These are phyloP conservation scores for Tetrahymena thermophila DNA, from an alignment of 73 alveolate species.

Conservation along the genomic window DNA sequence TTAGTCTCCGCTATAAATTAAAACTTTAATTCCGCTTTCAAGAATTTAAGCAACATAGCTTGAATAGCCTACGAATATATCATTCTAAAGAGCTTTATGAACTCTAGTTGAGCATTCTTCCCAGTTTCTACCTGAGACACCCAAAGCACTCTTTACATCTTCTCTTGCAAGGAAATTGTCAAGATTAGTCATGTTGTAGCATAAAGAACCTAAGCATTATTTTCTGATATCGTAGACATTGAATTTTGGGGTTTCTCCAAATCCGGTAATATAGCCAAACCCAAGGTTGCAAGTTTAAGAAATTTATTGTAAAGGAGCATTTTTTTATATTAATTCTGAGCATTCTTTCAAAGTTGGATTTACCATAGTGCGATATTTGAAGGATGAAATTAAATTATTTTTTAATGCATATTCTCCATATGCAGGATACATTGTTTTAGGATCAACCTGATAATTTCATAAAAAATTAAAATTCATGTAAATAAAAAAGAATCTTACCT, in stretches of 20 bases:
- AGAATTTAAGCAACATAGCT: conserved; percentile 36
- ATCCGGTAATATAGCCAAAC: conserved; percentile 18
- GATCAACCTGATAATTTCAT: conserved; percentile 24
- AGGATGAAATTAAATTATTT: conserved; percentile 11
- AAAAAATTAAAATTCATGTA: no score
- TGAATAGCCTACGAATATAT: conserved; percentile 43
- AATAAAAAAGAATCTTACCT: neutral
- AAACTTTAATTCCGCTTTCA: conserved; percentile 39
- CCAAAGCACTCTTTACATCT: conserved; percentile 33
- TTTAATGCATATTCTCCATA: conserved; percentile 45
- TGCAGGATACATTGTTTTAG: conserved; percentile 38
- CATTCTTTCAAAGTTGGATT: conserved; percentile 27
- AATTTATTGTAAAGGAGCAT: neutral
- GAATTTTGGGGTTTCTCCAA: conserved; percentile 40
- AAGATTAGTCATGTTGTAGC: conserved; percentile 36
- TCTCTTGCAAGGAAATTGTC: conserved; percentile 19
- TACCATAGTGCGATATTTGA: neutral
- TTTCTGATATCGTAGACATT: conserved; percentile 53
- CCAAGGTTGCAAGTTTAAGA: conserved; percentile 22
- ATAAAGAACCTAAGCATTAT: conserved; percentile 41
- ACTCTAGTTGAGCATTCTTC: conserved; percentile 44
- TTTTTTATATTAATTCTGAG: conserved; percentile 4
- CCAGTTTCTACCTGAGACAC: conserved; percentile 51
- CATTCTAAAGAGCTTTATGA: conserved; percentile 45
- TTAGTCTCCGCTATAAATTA: conserved; percentile 55